These are phyloP conservation scores for Fusarium proliferatum DNA, from an alignment of 2,329 filamentous ascomycete species.

Conservation along the genomic window DNA sequence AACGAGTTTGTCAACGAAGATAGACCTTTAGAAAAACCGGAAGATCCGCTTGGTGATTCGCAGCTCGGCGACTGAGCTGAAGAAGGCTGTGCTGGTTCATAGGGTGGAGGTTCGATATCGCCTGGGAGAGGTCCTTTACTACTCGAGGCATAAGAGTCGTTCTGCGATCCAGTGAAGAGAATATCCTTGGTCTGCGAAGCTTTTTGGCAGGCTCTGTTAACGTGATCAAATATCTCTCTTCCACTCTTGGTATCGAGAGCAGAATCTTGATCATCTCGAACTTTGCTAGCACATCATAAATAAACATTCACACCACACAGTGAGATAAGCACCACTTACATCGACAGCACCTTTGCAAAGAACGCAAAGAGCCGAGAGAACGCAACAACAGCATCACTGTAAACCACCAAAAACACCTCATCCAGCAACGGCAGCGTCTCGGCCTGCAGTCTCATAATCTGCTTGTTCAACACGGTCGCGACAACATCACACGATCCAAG, in stretches of 20 bases:
- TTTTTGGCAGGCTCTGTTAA: slow-evolving; percentile 29
- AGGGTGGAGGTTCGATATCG: slow-evolving; percentile 41
- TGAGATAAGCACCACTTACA: slow-evolving; percentile 32
- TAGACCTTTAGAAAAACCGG: slow-evolving; percentile 36
- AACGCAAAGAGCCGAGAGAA: slow-evolving; percentile 44
- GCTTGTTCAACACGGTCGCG: slow-evolving; percentile 48
- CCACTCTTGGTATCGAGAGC: slow-evolving; percentile 32
- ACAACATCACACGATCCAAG: slow-evolving; percentile 47
- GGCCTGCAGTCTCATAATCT: slow-evolving; percentile 48
- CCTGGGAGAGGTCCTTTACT: slow-evolving; percentile 24
- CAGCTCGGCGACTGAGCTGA: slow-evolving; percentile 8
- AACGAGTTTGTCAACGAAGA: slow-evolving; percentile 50
- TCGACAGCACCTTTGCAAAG: slow-evolving; percentile 34
- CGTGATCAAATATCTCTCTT: slow-evolving; percentile 35
- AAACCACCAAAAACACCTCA: slow-evolving; percentile 40
- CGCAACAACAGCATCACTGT: slow-evolving; percentile 40
- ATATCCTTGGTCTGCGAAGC: slow-evolving; percentile 35
- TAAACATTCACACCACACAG: background rate
- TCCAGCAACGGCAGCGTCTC: slow-evolving; percentile 42
- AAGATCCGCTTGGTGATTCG: slow-evolving; percentile 16
- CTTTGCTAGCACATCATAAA: slow-evolving; percentile 7
- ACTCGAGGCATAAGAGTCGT: slow-evolving; percentile 19
- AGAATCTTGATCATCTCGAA: slow-evolving; percentile 42
- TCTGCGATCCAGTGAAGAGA: slow-evolving; percentile 9
- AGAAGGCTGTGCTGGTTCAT: slow-evolving; percentile 32